Evolutionary conservation across 495 filamentous ascomycete genomes (phyloP).

Genomic region (Penicillium psychrofluorescens): DNA sequence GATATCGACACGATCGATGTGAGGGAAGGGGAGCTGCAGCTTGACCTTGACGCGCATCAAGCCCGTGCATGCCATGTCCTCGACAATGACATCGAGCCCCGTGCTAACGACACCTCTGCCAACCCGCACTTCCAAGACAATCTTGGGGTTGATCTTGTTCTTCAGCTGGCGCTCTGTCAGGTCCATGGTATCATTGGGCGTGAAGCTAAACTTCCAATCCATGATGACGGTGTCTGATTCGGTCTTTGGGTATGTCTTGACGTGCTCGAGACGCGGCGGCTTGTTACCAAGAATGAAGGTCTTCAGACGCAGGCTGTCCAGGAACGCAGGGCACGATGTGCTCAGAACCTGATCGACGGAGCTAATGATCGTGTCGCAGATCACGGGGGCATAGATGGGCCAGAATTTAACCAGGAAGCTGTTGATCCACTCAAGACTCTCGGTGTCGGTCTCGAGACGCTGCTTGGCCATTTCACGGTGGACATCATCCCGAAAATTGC

Average conservation of each 20-base stretch:
- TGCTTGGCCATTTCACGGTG: constrained; percentile 86
- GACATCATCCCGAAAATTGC: constrained; percentile 94
- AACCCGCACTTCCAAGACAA: constrained; percentile 86
- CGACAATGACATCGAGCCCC: constrained; percentile 93
- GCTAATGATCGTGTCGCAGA: constrained; percentile 84
- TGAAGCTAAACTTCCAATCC: constrained; percentile 99
- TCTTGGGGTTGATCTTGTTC: constrained; percentile 94
- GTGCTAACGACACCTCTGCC: constrained; percentile 95
- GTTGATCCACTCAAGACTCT: constrained; percentile 98
- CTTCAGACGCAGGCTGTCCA: constrained; percentile 88
- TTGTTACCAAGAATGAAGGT: constrained; percentile 90
- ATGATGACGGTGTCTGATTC: constrained; percentile 93
- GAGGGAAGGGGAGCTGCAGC: constrained; percentile 90
- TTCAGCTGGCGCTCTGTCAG: constrained; percentile 84
- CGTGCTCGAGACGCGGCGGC: constrained; percentile 90
- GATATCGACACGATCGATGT: constrained; percentile 87
- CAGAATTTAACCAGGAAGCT: constrained; percentile 98
- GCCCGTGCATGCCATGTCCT: constrained; percentile 92
- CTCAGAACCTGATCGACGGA: constrained; percentile 94
- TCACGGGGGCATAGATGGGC: constrained; percentile 94
- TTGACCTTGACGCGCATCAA: constrained; percentile 96
- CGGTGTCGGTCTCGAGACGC: constrained; percentile 82
- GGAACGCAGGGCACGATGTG: constrained; percentile 79
- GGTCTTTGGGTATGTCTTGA: constrained; percentile 95
- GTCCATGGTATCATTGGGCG: constrained; percentile 86